Evolutionary conservation across 768 basidiomycete genomes (phyloP).

Genomic region (Lentinula guzmanii): DNA sequence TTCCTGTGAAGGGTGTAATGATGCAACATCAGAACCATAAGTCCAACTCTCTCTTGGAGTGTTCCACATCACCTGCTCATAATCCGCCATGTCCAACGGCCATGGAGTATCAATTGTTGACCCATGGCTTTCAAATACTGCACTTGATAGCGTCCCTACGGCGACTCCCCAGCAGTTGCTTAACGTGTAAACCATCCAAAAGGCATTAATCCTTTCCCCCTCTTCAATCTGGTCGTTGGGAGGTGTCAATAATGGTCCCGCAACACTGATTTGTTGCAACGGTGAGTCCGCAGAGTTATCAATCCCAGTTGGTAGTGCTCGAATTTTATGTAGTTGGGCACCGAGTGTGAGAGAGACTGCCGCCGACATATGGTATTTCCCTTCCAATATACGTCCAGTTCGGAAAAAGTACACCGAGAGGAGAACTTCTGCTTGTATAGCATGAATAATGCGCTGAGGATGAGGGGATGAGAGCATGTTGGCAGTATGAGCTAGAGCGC

Average conservation of each 20-base stretch:
- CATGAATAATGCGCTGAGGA: slow-evolving; percentile 24
- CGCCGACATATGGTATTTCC: slow-evolving; percentile 31
- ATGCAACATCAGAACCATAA: not conserved
- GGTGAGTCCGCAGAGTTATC: slow-evolving; percentile 31
- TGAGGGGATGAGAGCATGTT: slow-evolving; percentile 10
- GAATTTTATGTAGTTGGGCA: slow-evolving; percentile 27
- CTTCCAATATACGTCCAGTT: slow-evolving; percentile 33
- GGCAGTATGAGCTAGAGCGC: slow-evolving; percentile 33
- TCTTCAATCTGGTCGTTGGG: slow-evolving; percentile 7
- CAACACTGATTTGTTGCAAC: slow-evolving; percentile 12
- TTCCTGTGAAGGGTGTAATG: not conserved
- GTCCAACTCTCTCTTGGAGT: not conserved
- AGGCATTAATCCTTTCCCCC: slow-evolving; percentile 35
- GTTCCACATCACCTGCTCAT: slow-evolving; percentile 11
- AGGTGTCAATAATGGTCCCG: slow-evolving; percentile 21
- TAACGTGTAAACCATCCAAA: slow-evolving; percentile 33
- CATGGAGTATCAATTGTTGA: slow-evolving; percentile 9
- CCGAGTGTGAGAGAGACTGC: slow-evolving; percentile 24
- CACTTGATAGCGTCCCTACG: slow-evolving; percentile 13
- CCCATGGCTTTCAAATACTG: slow-evolving; percentile 6
- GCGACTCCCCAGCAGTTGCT: slow-evolving; percentile 25
- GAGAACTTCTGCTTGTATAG: slow-evolving; percentile 33
- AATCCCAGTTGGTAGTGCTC: slow-evolving; percentile 25
- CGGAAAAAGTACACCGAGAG: slow-evolving; percentile 38
- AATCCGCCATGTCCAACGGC: slow-evolving; percentile 9